phyloP scores from a whole-genome alignment of 2,329 filamentous ascomycete genomes.

The Paraphaeosphaeria minitans region DNA sequence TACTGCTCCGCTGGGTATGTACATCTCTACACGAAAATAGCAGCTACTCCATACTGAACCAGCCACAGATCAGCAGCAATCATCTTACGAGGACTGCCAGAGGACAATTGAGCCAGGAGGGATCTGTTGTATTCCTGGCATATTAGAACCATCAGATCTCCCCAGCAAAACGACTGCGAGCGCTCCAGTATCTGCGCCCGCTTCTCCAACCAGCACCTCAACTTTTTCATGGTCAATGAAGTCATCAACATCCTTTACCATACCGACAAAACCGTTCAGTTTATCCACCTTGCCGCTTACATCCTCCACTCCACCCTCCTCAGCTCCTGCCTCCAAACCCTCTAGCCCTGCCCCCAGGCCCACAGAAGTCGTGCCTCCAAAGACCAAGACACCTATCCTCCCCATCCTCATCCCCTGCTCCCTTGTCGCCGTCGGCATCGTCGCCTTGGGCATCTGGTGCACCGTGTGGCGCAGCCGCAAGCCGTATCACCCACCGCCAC shows the following conservation, averaged over 20 bases:
- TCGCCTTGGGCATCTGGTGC: not conserved
- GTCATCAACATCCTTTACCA: not conserved
- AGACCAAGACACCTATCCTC: not conserved
- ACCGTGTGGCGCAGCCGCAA: not conserved
- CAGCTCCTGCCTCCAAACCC: not conserved
- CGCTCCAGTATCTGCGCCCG: not conserved
- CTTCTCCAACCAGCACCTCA: not conserved
- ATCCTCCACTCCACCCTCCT: not conserved
- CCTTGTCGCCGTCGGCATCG: slow-evolving; percentile 3
- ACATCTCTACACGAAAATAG: not conserved
- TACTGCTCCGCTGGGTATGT: not conserved
- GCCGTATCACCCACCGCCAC: not conserved
- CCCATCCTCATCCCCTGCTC: slow-evolving; percentile 6
- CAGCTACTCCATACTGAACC: not conserved
- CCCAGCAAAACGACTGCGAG: not conserved
- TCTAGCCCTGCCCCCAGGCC: not conserved
- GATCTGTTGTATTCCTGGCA: not conserved
- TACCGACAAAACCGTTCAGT: not conserved
- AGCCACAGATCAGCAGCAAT: slow-evolving; percentile 1
- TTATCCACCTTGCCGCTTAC: not conserved
- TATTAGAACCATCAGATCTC: not conserved
- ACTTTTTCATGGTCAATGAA: not conserved
- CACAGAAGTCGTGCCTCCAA: not conserved
- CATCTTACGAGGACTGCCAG: not conserved
- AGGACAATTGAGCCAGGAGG: not conserved